phyloP scores from a whole-genome alignment of 768 basidiomycete genomes.

The Kwoniella heveanensis region DNA sequence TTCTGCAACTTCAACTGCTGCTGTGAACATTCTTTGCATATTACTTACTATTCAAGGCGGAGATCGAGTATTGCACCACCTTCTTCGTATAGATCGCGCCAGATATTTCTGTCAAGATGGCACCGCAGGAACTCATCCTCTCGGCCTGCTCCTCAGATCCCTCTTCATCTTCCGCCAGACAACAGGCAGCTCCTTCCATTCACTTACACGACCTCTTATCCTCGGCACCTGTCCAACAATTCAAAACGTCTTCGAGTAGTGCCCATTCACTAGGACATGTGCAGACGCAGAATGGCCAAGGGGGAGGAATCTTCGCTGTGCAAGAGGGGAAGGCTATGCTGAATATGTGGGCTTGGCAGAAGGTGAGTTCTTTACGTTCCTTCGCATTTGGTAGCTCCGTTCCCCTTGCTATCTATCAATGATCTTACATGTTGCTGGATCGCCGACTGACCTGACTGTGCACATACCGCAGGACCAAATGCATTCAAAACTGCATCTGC shows the following conservation, averaged over 20 bases:
- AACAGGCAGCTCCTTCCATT: slow-evolving; percentile 58
- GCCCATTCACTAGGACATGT: slow-evolving; percentile 70
- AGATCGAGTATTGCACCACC: too few relatives aligned
- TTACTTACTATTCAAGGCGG: too few relatives aligned
- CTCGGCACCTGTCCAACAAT: slow-evolving; percentile 59
- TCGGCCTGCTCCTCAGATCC: slow-evolving; percentile 45
- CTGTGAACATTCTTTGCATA: too few relatives aligned
- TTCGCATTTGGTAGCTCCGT: too few relatives aligned
- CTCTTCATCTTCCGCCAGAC: slow-evolving; percentile 20
- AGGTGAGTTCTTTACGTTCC: too few relatives aligned
- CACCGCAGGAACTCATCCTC: slow-evolving; percentile 52
- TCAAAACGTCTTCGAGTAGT: slow-evolving; percentile 77
- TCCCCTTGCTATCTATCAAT: background rate
- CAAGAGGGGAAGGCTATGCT: slow-evolving; percentile 86
- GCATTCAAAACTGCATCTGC: slow-evolving; percentile 77
- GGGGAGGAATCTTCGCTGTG: slow-evolving; percentile 79
- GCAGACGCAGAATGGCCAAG: slow-evolving; percentile 69
- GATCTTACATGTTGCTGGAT: too few relatives aligned
- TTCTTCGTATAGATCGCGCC: too few relatives aligned
- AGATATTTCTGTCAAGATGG: slow-evolving; percentile 25
- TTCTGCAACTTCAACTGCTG: too few relatives aligned
- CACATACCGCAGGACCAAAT: slow-evolving; percentile 75
- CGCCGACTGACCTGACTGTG: too few relatives aligned
- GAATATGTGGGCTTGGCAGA: slow-evolving; percentile 91
- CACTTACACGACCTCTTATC: slow-evolving; percentile 75